These are phyloP conservation scores for Ceratocystiopsis sp. DNA, from an alignment of 2,329 filamentous ascomycete species.

Conservation along the genomic window DNA sequence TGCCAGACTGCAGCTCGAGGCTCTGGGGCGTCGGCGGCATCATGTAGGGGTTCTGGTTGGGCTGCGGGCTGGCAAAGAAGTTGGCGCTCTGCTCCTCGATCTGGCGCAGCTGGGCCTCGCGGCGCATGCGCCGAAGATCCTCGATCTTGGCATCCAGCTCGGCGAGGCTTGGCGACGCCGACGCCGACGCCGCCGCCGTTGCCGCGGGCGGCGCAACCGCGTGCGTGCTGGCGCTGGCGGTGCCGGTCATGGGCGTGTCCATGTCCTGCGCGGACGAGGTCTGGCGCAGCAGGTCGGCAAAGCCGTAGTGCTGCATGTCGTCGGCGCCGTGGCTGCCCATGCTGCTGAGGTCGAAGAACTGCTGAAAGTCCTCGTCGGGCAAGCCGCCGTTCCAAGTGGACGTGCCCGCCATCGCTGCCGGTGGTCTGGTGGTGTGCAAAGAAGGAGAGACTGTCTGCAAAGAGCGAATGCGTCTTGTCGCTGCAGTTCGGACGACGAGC, in stretches of 20 bases:
- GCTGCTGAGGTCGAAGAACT: constrained; percentile 43
- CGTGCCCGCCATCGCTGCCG: constrained; percentile 32
- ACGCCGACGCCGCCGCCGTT: constrained; percentile 25
- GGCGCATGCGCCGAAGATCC: constrained; percentile 45
- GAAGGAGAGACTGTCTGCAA: neutral
- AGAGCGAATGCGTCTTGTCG: neutral
- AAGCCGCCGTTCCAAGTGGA: constrained; percentile 36
- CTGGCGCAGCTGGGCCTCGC: constrained; percentile 42
- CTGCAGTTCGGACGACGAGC: neutral
- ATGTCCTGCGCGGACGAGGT: constrained; percentile 15
- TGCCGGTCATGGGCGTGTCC: constrained; percentile 30
- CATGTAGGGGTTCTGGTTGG: constrained; percentile 22
- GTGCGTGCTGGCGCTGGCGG: constrained; percentile 20
- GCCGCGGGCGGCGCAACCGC: constrained; percentile 24
- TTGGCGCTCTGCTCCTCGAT: constrained; percentile 39
- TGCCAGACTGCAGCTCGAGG: constrained; percentile 52
- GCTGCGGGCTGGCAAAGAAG: constrained; percentile 34
- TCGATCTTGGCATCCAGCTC: constrained; percentile 50
- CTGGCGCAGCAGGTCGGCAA: constrained; percentile 28
- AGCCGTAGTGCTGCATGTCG: constrained; percentile 42
- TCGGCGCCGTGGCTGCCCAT: constrained; percentile 29
- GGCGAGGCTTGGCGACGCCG: constrained; percentile 31
- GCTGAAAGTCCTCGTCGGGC: constrained; percentile 45
- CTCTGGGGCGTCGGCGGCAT: constrained; percentile 70
- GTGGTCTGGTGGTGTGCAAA: neutral